Percentiles rank a stretch among this genome's conserved stretches.
Conservation (phyloP, 768 basidiomycete genomes). For the Dentipellis sp. region DNA sequence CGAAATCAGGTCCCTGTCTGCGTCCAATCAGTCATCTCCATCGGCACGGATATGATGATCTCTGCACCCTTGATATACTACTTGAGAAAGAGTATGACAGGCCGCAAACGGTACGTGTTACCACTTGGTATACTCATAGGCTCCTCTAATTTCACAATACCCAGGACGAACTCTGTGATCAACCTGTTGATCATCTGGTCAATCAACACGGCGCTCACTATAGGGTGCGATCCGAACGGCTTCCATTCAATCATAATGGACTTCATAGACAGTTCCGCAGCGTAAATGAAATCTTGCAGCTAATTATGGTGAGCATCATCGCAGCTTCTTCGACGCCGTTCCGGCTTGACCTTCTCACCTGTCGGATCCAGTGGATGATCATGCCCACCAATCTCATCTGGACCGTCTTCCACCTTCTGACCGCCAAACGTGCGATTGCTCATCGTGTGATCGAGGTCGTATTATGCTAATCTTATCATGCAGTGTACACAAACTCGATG, state of each 20-base stretch:
- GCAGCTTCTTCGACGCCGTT: no score
- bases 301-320: neutral
- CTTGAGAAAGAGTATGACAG: constrained; percentile 4
- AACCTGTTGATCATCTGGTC: constrained; percentile 5
- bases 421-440: constrained; percentile 2
- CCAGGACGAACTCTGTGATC: constrained; percentile 5
- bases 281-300: constrained; percentile 1
- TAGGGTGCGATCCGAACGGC: neutral
- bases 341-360: no score
- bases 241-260: no score
- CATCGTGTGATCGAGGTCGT: neutral
- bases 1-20: neutral
- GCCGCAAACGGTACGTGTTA: neutral
- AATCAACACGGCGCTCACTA: constrained; percentile 1
- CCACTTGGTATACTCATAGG: neutral
- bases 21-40: neutral
- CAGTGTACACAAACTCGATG: constrained; percentile 8
- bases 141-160: neutral
- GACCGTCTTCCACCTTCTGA: constrained; percentile 5
- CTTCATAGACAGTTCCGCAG: no score
- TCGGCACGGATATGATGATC: constrained; percentile 2
- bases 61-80: constrained; percentile 6
- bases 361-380: neutral
- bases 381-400: constrained; percentile 4
- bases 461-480: neutral